Evolutionary conservation across 78 protist species (phyloP).

Genomic region (Emiliania huxleyi): DNA sequence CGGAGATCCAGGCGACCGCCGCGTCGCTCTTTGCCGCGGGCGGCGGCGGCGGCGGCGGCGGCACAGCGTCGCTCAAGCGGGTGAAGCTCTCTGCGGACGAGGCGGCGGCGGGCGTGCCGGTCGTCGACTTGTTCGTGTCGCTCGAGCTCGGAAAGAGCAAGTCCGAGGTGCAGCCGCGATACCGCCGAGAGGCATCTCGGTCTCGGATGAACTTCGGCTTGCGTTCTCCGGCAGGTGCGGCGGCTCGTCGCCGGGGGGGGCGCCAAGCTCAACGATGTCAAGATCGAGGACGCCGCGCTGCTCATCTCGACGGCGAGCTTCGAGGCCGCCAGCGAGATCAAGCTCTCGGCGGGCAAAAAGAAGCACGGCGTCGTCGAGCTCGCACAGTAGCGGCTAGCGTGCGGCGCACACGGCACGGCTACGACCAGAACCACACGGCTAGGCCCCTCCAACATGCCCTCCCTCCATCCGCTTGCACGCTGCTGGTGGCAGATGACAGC

Average conservation of each 20-base stretch:
- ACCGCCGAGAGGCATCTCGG: too few species aligned
- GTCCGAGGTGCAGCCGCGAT: constrained; percentile 1
- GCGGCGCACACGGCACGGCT: too few species aligned
- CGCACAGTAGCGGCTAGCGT: too few species aligned
- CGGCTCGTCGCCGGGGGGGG: constrained; percentile 12
- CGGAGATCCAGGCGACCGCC: constrained; percentile 20
- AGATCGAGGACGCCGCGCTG: background rate
- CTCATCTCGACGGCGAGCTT: background rate
- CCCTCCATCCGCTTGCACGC: too few species aligned
- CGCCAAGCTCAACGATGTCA: constrained; percentile 28
- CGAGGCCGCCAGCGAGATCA: background rate
- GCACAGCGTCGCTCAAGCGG: background rate
- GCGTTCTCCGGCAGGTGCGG: background rate
- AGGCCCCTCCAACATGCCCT: too few species aligned
- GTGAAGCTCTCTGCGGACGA: background rate
- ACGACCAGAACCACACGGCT: too few species aligned
- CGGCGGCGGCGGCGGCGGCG: background rate
- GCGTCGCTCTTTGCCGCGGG: constrained; percentile 10
- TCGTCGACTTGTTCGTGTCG: constrained; percentile 3
- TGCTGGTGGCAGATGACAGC: too few species aligned
- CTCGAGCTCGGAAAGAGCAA: constrained; percentile 34
- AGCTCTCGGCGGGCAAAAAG: constrained; percentile 42
- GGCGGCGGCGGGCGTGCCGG: background rate
- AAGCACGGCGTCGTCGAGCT: constrained; percentile 47
- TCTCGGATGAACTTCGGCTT: background rate